These are phyloP conservation scores for Magnaporthales sp. DNA, from an alignment of 2,329 filamentous ascomycete genomes.

Conservation along the genomic window DNA sequence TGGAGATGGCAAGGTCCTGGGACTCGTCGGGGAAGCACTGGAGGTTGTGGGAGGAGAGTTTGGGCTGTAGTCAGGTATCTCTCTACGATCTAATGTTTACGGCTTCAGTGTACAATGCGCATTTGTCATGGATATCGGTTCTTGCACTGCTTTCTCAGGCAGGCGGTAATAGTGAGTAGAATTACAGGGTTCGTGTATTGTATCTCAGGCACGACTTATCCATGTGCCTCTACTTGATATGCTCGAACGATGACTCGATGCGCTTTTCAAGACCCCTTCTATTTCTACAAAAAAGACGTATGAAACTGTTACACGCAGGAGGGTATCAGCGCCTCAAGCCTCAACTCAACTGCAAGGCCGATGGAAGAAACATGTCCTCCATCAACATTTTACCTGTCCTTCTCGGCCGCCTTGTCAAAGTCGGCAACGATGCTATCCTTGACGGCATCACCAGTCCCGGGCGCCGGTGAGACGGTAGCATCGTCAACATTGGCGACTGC, in stretches of 20 bases:
- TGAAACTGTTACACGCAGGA: background rate
- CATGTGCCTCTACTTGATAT: background rate
- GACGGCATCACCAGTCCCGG: constrained; percentile 4
- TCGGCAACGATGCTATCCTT: constrained; percentile 17
- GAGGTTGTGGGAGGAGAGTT: constrained; percentile 53
- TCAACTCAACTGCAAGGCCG: background rate
- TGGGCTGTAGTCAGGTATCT: constrained; percentile 18
- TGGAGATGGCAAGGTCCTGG: constrained; percentile 52
- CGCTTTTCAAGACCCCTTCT: background rate
- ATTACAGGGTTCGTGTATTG: background rate
- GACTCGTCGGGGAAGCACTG: constrained; percentile 49
- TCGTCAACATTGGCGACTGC: constrained; percentile 14
- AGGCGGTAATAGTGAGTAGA: background rate
- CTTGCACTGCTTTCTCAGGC: background rate
- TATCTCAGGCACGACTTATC: background rate
- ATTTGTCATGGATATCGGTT: background rate
- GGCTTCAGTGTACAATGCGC: background rate
- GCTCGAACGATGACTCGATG: background rate
- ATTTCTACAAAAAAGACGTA: background rate
- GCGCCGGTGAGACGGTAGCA: constrained; percentile 11
- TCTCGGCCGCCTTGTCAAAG: constrained; percentile 16
- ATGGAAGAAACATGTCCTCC: background rate
- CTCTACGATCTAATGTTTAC: background rate
- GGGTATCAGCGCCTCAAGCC: background rate
- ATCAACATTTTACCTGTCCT: constrained; percentile 7